Percentiles rank a stretch among this genome's conserved stretches.
Conservation (phyloP, 805 yeast genomes). For the Cyberlindnera euphorbiiphila region DNA sequence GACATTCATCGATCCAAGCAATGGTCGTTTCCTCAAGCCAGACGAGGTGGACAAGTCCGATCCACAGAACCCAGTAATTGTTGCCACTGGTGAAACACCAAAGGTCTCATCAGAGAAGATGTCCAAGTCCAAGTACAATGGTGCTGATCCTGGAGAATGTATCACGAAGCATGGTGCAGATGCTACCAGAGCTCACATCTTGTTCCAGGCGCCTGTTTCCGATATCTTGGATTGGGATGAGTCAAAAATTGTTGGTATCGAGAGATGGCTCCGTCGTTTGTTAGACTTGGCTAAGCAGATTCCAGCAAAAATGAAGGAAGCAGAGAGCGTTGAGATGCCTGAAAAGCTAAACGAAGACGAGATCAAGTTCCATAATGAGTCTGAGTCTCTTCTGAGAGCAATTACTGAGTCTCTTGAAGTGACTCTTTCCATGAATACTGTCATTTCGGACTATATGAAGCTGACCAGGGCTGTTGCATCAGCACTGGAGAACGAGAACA, state of each 20-base stretch:
- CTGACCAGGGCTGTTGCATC: slow-evolving; percentile 49
- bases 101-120: slow-evolving; percentile 74
- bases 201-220: slow-evolving; percentile 86
- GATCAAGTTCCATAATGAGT: slow-evolving; percentile 51
- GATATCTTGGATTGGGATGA: slow-evolving; percentile 91
- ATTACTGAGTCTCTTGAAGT: slow-evolving; percentile 58
- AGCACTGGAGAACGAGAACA: slow-evolving; percentile 34
- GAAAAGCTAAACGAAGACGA: slow-evolving; percentile 39
- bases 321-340: background rate
- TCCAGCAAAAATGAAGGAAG: slow-evolving; percentile 9
- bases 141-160: slow-evolving; percentile 83
- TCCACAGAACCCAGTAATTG: slow-evolving; percentile 42
- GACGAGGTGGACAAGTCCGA: slow-evolving; percentile 56
- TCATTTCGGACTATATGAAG: slow-evolving; percentile 88
- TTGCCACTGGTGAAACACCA: slow-evolving; percentile 49
- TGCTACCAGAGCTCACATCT: slow-evolving; percentile 87
- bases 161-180: slow-evolving; percentile 83
- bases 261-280: slow-evolving; percentile 77
- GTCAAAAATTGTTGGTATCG: slow-evolving; percentile 76
- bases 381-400: slow-evolving; percentile 42
- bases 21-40: slow-evolving; percentile 73
- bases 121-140: slow-evolving; percentile 95
- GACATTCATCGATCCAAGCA: slow-evolving; percentile 69
- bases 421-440: slow-evolving; percentile 70
- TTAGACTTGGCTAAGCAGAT: slow-evolving; percentile 27